These are phyloP conservation scores for Wallacemonas collosoma DNA, from an alignment of 208 protist genomes.

Conservation along the genomic window DNA sequence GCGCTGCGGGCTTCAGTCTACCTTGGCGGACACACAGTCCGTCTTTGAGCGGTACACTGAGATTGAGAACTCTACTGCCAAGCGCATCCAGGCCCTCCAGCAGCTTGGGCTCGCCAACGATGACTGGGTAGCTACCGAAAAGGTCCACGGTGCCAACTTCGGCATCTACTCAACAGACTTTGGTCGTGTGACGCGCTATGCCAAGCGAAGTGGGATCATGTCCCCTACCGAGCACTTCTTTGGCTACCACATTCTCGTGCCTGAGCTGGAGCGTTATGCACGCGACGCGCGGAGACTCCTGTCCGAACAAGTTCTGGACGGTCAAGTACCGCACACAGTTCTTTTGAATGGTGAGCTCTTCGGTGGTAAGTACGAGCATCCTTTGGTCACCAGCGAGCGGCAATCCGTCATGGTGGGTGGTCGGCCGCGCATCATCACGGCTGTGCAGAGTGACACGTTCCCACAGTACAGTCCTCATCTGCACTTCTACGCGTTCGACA, in stretches of 20 bases:
- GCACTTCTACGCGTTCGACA: conserved; percentile 89
- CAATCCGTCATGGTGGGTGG: conserved; percentile 67
- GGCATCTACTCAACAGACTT: conserved; percentile 76
- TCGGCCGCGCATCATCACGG: conserved; percentile 39
- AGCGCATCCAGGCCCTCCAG: conserved; percentile 62
- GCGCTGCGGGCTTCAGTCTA: not conserved
- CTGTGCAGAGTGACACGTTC: conserved; percentile 80
- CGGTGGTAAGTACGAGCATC: conserved; percentile 89
- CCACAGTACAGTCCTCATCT: conserved; percentile 89
- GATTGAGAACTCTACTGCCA: conserved; percentile 80
- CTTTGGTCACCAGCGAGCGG: conserved; percentile 45
- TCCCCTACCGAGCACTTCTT: conserved; percentile 82
- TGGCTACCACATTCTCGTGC: conserved; percentile 80
- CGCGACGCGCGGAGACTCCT: conserved; percentile 46
- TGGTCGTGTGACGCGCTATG: conserved; percentile 59
- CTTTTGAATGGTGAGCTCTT: conserved; percentile 88
- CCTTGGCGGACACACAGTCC: conserved; percentile 22
- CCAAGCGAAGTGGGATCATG: conserved; percentile 86
- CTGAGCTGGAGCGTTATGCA: conserved; percentile 57
- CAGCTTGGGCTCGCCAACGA: conserved; percentile 56
- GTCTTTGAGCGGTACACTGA: conserved; percentile 85
- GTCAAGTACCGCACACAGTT: conserved; percentile 41
- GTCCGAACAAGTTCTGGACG: conserved; percentile 21
- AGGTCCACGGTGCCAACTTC: conserved; percentile 91
- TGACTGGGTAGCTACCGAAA: conserved; percentile 90